Base-by-base conservation (phyloP, 805 yeast species). In the Komagataella phaffii region DNA sequence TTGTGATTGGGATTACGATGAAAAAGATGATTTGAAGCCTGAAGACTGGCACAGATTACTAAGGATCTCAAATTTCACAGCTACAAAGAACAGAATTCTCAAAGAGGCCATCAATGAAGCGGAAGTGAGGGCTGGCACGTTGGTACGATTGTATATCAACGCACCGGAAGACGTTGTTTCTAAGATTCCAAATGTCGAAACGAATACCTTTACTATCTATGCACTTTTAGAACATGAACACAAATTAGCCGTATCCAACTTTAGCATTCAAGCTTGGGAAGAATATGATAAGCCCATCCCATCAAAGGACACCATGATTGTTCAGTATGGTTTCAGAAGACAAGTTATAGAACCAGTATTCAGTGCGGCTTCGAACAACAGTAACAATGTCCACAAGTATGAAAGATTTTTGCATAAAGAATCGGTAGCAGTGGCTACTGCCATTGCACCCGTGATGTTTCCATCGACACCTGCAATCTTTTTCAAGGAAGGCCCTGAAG, bases 241-340 rank as follows among this genome's bases (percentile, higher is more conserved):
- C 63, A 85, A 90, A 64, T 75, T 80, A 55, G 84, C 95, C 0
- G 85, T 86, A 44, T 82, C 87, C 53, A 88, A 91, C 67, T 82
- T 88, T 61, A 77, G 91, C 6, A 77, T 88, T 55, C 81, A 84
- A 58, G 76, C 93, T 30, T 89, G 96, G 90, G 95, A 91, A 67
- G 95, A 85, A 57, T 88, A 82, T 60, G 90, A 85, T 49, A 77
- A 79, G 51, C 95, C 98, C 36, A 76, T 93, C 53, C 85, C 89
- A 49, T 79, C 95, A n/a, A 83, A 84, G 58, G 95, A 87, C 48
- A 67, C 81, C 30, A 71, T 93, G 57, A 71, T 90, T 51, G 91
- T 87, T 14, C 98, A 93, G 68, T 90, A 89, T 62, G 99, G 99
- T 23, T 87, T 91, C 51, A 82, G 98, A 66, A 79, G 99, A 60